Evolutionary conservation across 2,329 filamentous ascomycete genomes (phyloP), one percentile per base, ranked within the genome.

Genomic region (Sporothrix euskadiensis): DNA sequence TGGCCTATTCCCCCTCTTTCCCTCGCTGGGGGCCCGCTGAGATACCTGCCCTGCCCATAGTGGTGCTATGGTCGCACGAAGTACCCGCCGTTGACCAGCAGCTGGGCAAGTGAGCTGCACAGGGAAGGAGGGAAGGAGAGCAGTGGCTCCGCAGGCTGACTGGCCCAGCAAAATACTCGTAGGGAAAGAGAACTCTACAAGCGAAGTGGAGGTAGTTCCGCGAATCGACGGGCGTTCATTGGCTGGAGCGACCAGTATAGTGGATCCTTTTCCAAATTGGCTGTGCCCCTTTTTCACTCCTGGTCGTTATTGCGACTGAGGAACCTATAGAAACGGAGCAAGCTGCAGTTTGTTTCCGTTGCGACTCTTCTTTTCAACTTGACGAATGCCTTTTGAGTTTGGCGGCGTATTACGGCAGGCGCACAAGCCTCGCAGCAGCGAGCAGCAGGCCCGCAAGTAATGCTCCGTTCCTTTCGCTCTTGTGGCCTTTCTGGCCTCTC

Each of bases 131-230:
- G 26, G 61, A 44, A 63, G 35, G 39, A 44, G 61, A 41, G n/a
- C 30, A 57, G 65, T 19, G 26, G 44, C 26, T 69, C 22, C 65
- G 26, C 14, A 52, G 26, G 44, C 65, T 14, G 30, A 69, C 44
- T 69, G 47, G 30, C 69, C 52, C 16, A 49, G 69, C 14, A 8
- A 71, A 61, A 71, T 44, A 26, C 26, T 26, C 26, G 26, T 26
- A 71, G n/a, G 39, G 35, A 70, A 49, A 63, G 32, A 63, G 66
- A 30, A 52, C 68, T 57, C 26, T 61, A 41, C 54, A 65, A 72
- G 70, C 47, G 70, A 72, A 72, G 70, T 72, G 70, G 70, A 71
- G 57, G 59, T 8, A 3, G 59, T 39, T 54, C 59, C 35, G 70
- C 6, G 57, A 56, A n/a, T 32, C n/a, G 26, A 14, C 41, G 30